Conservation (phyloP, 2,329 filamentous ascomycete species). For the Fusarium haematococcum region DNA sequence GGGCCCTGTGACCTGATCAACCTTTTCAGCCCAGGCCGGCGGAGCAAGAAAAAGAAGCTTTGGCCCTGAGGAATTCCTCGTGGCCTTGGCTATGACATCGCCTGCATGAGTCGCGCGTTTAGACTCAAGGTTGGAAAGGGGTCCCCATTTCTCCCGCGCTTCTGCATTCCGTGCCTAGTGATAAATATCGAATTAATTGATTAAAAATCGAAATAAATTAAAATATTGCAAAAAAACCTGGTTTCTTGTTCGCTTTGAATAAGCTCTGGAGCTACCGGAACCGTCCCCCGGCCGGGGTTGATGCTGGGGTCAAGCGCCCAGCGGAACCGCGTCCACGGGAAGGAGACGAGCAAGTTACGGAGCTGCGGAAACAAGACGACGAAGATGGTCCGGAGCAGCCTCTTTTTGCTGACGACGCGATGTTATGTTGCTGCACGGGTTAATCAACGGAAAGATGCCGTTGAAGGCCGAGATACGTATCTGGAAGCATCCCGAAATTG, state of each 20-base stretch:
- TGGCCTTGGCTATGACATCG: conserved; percentile 28
- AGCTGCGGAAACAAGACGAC: background rate
- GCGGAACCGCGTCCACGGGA: conserved; percentile 11
- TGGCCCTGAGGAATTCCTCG: conserved; percentile 24
- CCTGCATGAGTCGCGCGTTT: conserved; percentile 27
- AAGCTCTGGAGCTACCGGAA: conserved; percentile 10
- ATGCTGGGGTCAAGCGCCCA: conserved; percentile 10
- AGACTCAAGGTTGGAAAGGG: conserved; percentile 9
- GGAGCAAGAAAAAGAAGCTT: conserved; percentile 17
- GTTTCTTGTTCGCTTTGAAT: background rate
- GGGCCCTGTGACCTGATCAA: conserved; percentile 32
- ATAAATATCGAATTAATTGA: background rate
- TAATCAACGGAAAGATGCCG: background rate
- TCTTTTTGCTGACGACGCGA: background rate
- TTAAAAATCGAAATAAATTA: conserved; percentile 3
- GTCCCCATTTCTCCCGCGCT: background rate
- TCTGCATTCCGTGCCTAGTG: conserved; percentile 16
- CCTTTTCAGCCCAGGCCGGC: conserved; percentile 15
- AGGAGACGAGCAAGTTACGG: conserved; percentile 22
- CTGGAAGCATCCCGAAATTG: background rate
- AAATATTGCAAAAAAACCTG: conserved; percentile 8
- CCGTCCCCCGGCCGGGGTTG: conserved; percentile 13
- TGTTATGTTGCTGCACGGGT: background rate
- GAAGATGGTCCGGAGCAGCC: background rate
- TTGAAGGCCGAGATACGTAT: background rate